Base-by-base conservation (phyloP, 371 early-diverging fungal species). In the Lichtheimia ramosa region DNA sequence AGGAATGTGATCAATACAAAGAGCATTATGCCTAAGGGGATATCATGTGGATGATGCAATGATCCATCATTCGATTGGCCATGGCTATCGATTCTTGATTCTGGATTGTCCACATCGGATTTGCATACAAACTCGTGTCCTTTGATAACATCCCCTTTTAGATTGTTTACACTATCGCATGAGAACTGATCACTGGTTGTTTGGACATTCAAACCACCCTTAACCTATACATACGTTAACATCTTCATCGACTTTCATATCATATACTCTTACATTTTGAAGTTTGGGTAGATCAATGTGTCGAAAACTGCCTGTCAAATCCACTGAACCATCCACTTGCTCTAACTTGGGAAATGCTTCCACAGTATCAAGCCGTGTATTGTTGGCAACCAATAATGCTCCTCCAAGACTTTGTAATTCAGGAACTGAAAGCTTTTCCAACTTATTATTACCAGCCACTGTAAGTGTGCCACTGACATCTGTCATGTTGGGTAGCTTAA, bases 261-360 rank as follows among this genome's bases (percentile, higher is more conserved):
- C 8, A 2, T 42, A 16, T 20, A 23, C 42, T 51, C 66, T 57
- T 63, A 79, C 81, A 42, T 77, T 73, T 23, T 60, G 58, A 0
- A 85, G 68, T 0, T 56, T 50, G 10, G 83, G 83, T 14, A 83
- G 56, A 7, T 68, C 53, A 2, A 82, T 57, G 48, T 75, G 78
- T 28, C 74, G 69, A 63, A 85, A 79, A 1, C 70, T 70, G 6
- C 83, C 83, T 2, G 75, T 73, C 21, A 83, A 68, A 58, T 83
- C 79, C n/a, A 85, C 21, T 0, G 80, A 71, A 13, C 85, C 85
- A 3, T 70, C 73, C 13, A 85, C 77, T 41, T 82, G 72, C 54
- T 77, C 74, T 34, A 83, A 70, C 21, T 70, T 64, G 3, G 70
- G 56, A 54, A 85, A 83, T 3, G 83, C 78, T 46, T 65, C 65